Base-by-base conservation (phyloP, 306 rosid species). In the Cicer judaicum region DNA sequence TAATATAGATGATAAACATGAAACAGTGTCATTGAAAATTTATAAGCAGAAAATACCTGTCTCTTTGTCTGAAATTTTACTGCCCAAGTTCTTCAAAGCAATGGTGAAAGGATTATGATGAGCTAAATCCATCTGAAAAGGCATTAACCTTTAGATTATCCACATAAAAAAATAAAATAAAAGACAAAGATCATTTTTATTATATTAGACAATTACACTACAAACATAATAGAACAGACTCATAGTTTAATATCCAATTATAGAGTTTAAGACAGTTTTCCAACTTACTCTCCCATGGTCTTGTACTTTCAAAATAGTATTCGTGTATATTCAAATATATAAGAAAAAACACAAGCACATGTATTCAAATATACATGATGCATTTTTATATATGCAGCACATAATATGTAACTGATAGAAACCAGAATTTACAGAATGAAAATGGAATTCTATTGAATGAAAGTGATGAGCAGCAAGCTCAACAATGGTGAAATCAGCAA, bases 101-200 rank as follows among this genome's bases (percentile, higher is more conserved):
- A 50, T 7, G 9, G 92, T 85, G 42, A 86, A 87, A 36, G 82
- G 85, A 79, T 64, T 84, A 6, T 80, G 84, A 19, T 79, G 89
- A 16, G 90, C 92, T 16, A 90, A 75, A 84, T 86, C 85, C 42
- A 86, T 87, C 95, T 89, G 90, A 61, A 70, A 81, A 77, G 67
- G 4, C 77, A 79, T 16, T 18, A 47, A 56, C 13, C 48, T 47
- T 11, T 64, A 29, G 42, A 59, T 12, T 53, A 76, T 40, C 46
- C 52, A 38, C 18, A 79, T 53, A 18, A 18, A 7, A 50, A 8
- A 48, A 15, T 43, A 46, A 60, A 65, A 19, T 24, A 10, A 16
- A 14, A 21, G 2, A 14, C 7, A 38, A 7, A 5, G 14, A 56
- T 44, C 16, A 21, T 53, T 64, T 19, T 46, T 12, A 13, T 10